These are phyloP conservation scores for Moesziomyces globuligerus DNA, from an alignment of 1,284 basidiomycete genomes.

Conservation along the genomic window DNA sequence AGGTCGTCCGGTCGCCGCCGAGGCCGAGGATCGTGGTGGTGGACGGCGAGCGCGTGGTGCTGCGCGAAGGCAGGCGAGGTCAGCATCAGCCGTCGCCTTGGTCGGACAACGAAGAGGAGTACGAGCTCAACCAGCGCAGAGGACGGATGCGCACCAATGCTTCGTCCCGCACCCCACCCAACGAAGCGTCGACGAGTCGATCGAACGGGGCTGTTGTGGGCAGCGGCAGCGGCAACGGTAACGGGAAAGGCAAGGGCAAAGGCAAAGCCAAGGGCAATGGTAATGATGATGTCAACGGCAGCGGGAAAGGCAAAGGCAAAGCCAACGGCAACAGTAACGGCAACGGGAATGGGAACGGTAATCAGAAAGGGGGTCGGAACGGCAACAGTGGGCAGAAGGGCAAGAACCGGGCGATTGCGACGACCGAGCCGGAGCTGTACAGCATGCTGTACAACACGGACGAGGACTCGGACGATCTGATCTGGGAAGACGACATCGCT, in stretches of 20 bases:
- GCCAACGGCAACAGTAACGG: neutral
- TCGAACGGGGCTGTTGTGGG: too few species aligned
- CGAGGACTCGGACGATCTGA: slow-evolving; percentile 1
- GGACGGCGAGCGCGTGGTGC: slow-evolving; percentile 19
- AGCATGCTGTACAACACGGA: slow-evolving; percentile 4
- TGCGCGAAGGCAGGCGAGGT: neutral
- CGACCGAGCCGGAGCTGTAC: slow-evolving; percentile 11
- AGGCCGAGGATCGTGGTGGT: slow-evolving; percentile 11
- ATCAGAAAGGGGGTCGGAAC: slow-evolving; percentile 7
- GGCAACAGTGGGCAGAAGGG: neutral
- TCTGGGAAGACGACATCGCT: slow-evolving; percentile 6
- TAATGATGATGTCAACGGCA: slow-evolving; percentile 3
- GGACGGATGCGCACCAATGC: neutral
- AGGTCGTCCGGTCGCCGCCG: neutral
- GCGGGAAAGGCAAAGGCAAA: slow-evolving; percentile 5
- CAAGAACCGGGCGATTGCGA: slow-evolving; percentile 15
- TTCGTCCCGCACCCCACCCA: neutral
- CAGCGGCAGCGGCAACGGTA: neutral
- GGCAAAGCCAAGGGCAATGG: slow-evolving; percentile 1
- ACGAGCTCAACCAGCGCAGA: slow-evolving; percentile 2
- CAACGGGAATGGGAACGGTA: slow-evolving; percentile 1
- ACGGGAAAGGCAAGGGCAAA: neutral
- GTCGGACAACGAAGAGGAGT: slow-evolving; percentile 15
- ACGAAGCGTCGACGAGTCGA: neutral
- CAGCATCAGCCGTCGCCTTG: neutral